phyloP scores from a whole-genome alignment of 2,329 filamentous ascomycete species.

The Teratosphaeria gauchensis region DNA sequence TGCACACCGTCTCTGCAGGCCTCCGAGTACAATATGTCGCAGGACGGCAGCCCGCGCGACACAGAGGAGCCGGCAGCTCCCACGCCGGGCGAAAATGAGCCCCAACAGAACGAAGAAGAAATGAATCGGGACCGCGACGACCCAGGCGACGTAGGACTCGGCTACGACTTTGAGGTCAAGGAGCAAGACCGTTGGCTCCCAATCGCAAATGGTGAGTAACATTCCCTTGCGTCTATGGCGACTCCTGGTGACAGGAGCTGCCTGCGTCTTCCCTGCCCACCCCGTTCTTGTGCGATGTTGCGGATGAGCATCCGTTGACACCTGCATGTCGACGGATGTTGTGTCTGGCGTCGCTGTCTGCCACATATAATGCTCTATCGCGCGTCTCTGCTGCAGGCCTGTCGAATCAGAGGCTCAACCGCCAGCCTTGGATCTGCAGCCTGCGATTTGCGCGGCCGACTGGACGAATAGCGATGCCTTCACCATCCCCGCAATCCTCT shows the following conservation, averaged over 20 bases:
- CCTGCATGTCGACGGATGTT: slow-evolving; percentile 22
- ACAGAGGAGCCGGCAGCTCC: slow-evolving; percentile 60
- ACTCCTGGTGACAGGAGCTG: slow-evolving; percentile 10
- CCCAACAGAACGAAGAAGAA: slow-evolving; percentile 54
- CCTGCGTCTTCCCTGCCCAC: slow-evolving; percentile 15
- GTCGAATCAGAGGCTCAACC: slow-evolving; percentile 36
- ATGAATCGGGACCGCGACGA: slow-evolving; percentile 21
- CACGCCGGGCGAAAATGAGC: slow-evolving; percentile 80
- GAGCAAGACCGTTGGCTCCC: slow-evolving; percentile 99
- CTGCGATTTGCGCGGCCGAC: slow-evolving; percentile 21
- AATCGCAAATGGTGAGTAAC: slow-evolving; percentile 96
- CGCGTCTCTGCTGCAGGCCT: slow-evolving; percentile 38
- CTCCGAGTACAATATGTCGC: slow-evolving; percentile 72
- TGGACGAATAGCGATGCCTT: slow-evolving; percentile 34
- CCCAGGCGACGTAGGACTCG: slow-evolving; percentile 70
- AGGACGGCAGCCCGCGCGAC: slow-evolving; percentile 55
- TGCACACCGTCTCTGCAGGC: slow-evolving; percentile 9
- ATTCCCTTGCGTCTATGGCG: slow-evolving; percentile 9
- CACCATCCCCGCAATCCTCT: slow-evolving; percentile 27
- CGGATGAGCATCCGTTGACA: slow-evolving; percentile 17
- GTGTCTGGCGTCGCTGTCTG: slow-evolving; percentile 18
- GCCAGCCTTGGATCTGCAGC: slow-evolving; percentile 26
- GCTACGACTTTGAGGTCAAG: slow-evolving; percentile 96
- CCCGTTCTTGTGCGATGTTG: slow-evolving; percentile 17
- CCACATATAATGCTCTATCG: slow-evolving; percentile 32